phyloP scores from a whole-genome alignment of 805 yeast genomes.

The Wickerhamiella spandovensis region DNA sequence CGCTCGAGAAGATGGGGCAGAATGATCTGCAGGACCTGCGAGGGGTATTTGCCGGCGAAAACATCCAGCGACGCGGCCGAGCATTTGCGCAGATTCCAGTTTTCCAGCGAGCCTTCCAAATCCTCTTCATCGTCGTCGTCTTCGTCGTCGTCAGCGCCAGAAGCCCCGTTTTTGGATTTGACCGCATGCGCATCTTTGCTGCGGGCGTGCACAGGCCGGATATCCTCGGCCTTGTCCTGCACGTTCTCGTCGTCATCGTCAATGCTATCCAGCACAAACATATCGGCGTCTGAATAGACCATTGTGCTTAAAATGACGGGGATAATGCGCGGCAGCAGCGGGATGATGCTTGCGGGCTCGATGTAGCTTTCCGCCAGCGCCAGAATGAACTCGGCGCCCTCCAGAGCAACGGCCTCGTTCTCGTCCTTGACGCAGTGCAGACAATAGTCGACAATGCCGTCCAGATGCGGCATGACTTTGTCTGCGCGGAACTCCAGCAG shows the following conservation, averaged over 20 bases:
- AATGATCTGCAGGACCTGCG: constrained; percentile 48
- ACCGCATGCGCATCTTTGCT: constrained; percentile 34
- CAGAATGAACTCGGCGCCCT: constrained; percentile 84
- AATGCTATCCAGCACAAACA: constrained; percentile 44
- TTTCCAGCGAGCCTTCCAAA: constrained; percentile 50
- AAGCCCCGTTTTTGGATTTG: constrained; percentile 10
- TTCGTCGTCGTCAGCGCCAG: constrained; percentile 25
- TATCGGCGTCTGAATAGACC: constrained; percentile 79
- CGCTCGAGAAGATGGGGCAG: constrained; percentile 66
- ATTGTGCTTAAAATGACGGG: constrained; percentile 68
- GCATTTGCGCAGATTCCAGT: constrained; percentile 89
- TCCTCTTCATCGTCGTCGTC: constrained; percentile 59
- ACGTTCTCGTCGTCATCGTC: constrained; percentile 67
- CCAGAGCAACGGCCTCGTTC: constrained; percentile 69
- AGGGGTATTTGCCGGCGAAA: constrained; percentile 55
- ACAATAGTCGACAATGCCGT: constrained; percentile 76
- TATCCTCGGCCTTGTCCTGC: constrained; percentile 79
- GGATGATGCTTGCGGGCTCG: constrained; percentile 40
- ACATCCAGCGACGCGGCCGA: constrained; percentile 87
- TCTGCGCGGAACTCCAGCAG: constrained; percentile 71
- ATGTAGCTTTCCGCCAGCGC: constrained; percentile 53
- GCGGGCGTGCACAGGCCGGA: constrained; percentile 68
- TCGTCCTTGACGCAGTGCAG: constrained; percentile 57
- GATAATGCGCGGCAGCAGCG: constrained; percentile 48
- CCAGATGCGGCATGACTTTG: constrained; percentile 62